phyloP scores from a whole-genome alignment of 495 filamentous ascomycete species.

The Podospora tetraspora region DNA sequence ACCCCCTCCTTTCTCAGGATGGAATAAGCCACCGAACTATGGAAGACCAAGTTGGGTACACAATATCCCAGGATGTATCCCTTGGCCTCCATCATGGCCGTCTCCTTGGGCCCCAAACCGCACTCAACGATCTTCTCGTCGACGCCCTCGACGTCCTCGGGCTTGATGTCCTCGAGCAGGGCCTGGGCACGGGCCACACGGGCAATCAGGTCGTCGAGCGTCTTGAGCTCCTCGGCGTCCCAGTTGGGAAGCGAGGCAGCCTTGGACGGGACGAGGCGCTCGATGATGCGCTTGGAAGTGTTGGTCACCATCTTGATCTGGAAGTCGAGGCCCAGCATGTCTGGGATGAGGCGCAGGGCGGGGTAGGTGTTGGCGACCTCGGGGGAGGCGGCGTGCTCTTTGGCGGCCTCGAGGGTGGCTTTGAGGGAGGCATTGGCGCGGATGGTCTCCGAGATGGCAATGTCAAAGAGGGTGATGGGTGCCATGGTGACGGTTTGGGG shows the following conservation, averaged over 20 bases:
- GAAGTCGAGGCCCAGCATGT: conserved; percentile 47
- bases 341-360: conserved; percentile 27
- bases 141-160: conserved; percentile 33
- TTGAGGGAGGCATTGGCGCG: conserved; percentile 5
- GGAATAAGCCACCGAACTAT: conserved; percentile 49
- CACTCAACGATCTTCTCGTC: conserved; percentile 22
- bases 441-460: conserved; percentile 7
- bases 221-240: conserved; percentile 31
- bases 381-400: conserved; percentile 21
- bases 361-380: conserved; percentile 14
- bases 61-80: conserved; percentile 36
- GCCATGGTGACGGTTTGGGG: conserved; percentile 15
- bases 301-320: conserved; percentile 39
- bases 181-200: conserved; percentile 35
- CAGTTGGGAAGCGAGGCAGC: conserved; percentile 32
- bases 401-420: conserved; percentile 21
- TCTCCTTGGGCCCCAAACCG: conserved; percentile 18
- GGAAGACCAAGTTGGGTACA: conserved; percentile 57
- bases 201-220: conserved; percentile 37
- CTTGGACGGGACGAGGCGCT: conserved; percentile 26
- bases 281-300: conserved; percentile 36
- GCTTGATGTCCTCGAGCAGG: conserved; percentile 33
- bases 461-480: conserved; percentile 20
- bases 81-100: conserved; percentile 32
- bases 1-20: conserved; percentile 55